Percentiles rank a stretch among this genome's conserved stretches.
phyloP scores from a whole-genome alignment of 164 flowering plant genomes.

The Vitis rotundifolia region DNA sequence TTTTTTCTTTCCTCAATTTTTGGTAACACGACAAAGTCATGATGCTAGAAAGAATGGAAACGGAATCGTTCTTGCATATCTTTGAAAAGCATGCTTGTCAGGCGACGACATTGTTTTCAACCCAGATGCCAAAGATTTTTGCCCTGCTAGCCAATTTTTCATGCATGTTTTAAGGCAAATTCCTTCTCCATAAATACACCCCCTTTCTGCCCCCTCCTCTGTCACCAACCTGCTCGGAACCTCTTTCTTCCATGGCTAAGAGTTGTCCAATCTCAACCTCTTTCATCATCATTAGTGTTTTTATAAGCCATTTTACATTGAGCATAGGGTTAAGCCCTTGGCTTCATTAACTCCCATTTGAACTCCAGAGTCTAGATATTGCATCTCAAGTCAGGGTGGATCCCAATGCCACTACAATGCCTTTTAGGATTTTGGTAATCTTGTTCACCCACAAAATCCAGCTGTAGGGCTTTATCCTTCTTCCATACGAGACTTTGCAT shows the following conservation, averaged over 20 bases:
- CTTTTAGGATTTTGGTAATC: conserved; percentile 65
- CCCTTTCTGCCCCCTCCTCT: not conserved
- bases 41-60: too few relatives aligned
- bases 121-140: conserved; percentile 11
- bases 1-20: too few relatives aligned
- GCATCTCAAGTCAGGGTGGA: conserved; percentile 34
- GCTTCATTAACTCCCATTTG: conserved; percentile 16
- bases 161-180: conserved; percentile 24
- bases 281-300: conserved; percentile 16
- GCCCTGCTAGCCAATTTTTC: conserved; percentile 26
- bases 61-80: too few relatives aligned
- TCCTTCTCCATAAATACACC: conserved; percentile 4
- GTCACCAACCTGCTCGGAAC: not conserved
- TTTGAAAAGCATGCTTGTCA: too few relatives aligned
- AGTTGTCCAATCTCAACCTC: conserved; percentile 10
- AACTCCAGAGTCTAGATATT: conserved; percentile 31
- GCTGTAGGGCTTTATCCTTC: conserved; percentile 67
- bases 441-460: conserved; percentile 30
- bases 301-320: conserved; percentile 25
- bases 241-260: conserved; percentile 31
- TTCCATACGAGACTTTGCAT: conserved; percentile 43
- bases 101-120: too few relatives aligned
- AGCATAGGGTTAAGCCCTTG: conserved; percentile 15
- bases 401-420: conserved; percentile 29
- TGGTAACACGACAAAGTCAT: too few relatives aligned